Evolutionary conservation across 164 flowering plant species (phyloP), one percentile per base, ranked within the genome.

Genomic region (Piper betle): DNA sequence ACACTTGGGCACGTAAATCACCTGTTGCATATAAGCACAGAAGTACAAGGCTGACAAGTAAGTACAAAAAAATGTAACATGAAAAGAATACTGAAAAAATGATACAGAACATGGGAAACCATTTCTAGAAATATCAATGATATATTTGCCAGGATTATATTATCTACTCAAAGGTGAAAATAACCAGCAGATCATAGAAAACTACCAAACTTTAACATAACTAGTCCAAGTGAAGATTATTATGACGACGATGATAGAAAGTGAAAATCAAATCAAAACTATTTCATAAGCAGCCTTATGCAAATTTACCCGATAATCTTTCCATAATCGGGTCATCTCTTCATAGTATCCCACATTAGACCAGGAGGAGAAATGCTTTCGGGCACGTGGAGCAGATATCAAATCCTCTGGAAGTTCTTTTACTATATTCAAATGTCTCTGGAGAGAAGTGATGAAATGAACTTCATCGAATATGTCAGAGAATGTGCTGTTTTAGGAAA

Each of bases 331-430:
- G 38, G 80, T 70, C 86, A 85, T 82, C 61, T 90, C 94, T 71
- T 84, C 81, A 74, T 88, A 88, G 79, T 93, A 93, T 66, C 85
- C 69, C 73, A 81, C 18, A 39, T 85, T 74, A 62, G 88, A 74
- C 99, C 97, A 93, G 55, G 91, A 85, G 15, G 84, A 79, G 60
- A 93, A 90, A 76, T 90, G 97, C 72, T 90, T 93, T 65, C 97
- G 72, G 15, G 89, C 91, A 60, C 86, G 77, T 64, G 99, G 91
- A 64, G 73, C 72, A 64, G 83, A 76, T 65, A 77, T 86, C 69
- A 90, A 59, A 61, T 85, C 86, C 78, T 78, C 82, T 15, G 99
- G 99, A 53, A 93, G 99, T 75, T 83, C 86, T 68, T 76, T 85
- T 25, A 88, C 75, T 66, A 93, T 77, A 66, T 71, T 79, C 15